phyloP scores from a whole-genome alignment of 1,284 basidiomycete species.

The Cutaneotrichosporon cutaneum region DNA sequence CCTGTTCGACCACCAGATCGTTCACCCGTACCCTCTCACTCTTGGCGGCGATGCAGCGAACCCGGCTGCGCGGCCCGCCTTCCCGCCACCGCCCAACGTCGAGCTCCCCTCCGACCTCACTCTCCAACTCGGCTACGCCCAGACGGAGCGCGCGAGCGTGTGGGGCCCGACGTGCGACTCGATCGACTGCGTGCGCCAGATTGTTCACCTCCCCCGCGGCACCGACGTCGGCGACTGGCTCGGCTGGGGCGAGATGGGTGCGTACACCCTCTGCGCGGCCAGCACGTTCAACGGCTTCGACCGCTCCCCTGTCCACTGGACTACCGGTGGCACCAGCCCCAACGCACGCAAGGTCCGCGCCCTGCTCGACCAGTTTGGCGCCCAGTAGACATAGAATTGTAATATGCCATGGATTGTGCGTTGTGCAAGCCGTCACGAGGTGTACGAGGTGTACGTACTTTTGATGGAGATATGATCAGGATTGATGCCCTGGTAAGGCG shows the following conservation, averaged over 20 bases:
- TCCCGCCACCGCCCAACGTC: constrained; percentile 53
- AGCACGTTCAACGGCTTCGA: constrained; percentile 75
- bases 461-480: neutral
- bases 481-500: neutral
- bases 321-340: constrained; percentile 41
- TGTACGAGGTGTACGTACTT: no score
- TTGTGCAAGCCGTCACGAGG: no score
- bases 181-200: constrained; percentile 74
- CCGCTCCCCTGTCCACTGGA: constrained; percentile 47
- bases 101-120: constrained; percentile 48
- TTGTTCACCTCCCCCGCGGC: constrained; percentile 62
- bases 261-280: constrained; percentile 88
- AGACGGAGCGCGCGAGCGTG: constrained; percentile 55
- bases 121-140: constrained; percentile 50
- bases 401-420: constrained; percentile 4
- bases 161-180: constrained; percentile 82
- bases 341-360: constrained; percentile 15
- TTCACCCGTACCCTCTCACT: constrained; percentile 78
- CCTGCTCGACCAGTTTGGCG: constrained; percentile 13
- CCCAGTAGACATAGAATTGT: constrained; percentile 7
- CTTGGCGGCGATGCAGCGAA: constrained; percentile 39
- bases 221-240: constrained; percentile 87
- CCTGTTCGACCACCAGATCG: constrained; percentile 87
- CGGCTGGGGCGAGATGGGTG: constrained; percentile 87
- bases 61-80: constrained; percentile 42